phyloP scores from a whole-genome alignment of 2,329 filamentous ascomycete genomes.

The Colletotrichum liaoningense region DNA sequence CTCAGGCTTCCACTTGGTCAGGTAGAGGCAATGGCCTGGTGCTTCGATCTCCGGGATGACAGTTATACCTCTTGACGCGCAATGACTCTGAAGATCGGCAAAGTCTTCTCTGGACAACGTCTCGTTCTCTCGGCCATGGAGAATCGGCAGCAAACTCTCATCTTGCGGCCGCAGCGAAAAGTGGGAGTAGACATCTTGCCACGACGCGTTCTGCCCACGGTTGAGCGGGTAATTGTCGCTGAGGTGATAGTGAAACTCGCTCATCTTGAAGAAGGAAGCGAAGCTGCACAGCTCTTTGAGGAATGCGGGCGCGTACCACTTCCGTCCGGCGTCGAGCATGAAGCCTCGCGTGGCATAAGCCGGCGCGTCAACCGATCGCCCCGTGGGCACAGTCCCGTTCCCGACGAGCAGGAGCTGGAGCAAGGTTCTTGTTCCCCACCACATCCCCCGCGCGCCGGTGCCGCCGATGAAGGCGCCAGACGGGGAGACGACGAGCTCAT shows the following conservation, averaged over 20 bases:
- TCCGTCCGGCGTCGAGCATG: constrained; percentile 46
- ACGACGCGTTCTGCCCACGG: constrained; percentile 57
- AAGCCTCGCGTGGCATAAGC: constrained; percentile 57
- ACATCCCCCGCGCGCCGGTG: constrained; percentile 56
- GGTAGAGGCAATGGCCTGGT: constrained; percentile 62
- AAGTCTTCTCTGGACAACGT: constrained; percentile 49
- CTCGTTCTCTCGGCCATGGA: constrained; percentile 41
- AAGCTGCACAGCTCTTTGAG: constrained; percentile 57
- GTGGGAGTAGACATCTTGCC: constrained; percentile 57
- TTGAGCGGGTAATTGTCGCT: constrained; percentile 62
- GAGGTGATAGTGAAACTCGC: constrained; percentile 60
- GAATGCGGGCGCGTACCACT: constrained; percentile 43
- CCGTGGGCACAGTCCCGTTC: constrained; percentile 44
- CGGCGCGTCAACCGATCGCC: constrained; percentile 50
- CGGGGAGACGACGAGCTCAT: constrained; percentile 53
- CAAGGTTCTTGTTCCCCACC: constrained; percentile 59
- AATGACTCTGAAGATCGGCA: constrained; percentile 60
- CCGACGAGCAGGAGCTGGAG: constrained; percentile 50
- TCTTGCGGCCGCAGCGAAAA: constrained; percentile 52
- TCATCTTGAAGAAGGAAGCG: constrained; percentile 59
- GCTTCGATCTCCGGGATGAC: constrained; percentile 67
- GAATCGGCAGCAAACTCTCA: constrained; percentile 36
- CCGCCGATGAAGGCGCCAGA: constrained; percentile 51
- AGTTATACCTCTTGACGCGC: constrained; percentile 62
- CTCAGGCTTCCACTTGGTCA: constrained; percentile 67